Conservation (phyloP, 257 asterid genomes). For the Plantago ovata region DNA sequence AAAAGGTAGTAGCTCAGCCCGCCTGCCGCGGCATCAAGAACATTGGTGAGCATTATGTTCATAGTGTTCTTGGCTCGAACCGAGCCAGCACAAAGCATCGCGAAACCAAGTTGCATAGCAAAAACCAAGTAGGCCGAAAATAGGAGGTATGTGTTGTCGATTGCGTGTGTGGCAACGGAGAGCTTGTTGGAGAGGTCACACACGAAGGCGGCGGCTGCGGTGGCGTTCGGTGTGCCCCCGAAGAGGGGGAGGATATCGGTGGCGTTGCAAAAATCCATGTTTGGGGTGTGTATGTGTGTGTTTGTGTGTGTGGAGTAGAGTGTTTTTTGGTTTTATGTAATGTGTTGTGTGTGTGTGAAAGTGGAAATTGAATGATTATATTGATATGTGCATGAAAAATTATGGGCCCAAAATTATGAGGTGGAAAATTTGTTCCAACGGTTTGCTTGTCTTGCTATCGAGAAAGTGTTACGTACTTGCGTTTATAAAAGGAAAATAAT, state of each 20-base stretch:
- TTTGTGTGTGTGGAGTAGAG: too few relatives aligned
- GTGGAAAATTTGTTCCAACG: too few relatives aligned
- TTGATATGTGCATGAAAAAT: too few relatives aligned
- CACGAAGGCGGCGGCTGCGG: slow-evolving; percentile 47
- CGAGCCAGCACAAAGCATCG: slow-evolving; percentile 74
- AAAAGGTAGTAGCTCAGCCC: slow-evolving; percentile 66
- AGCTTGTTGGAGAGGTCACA: slow-evolving; percentile 41
- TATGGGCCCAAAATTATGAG: too few relatives aligned
- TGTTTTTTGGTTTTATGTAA: too few relatives aligned
- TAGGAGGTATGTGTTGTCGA: slow-evolving; percentile 56
- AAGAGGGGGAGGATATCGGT: slow-evolving; percentile 56
- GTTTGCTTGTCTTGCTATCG: too few relatives aligned
- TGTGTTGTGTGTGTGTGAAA: too few relatives aligned
- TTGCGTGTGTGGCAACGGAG: slow-evolving; percentile 42
- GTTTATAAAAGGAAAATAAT: too few relatives aligned
- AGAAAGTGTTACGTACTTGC: too few relatives aligned
- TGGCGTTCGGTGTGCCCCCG: slow-evolving; percentile 47
- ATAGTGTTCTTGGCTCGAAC: slow-evolving; percentile 71
- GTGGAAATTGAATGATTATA: too few relatives aligned
- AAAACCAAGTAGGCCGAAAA: slow-evolving; percentile 66
- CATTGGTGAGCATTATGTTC: slow-evolving; percentile 70
- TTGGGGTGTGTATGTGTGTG: too few relatives aligned
- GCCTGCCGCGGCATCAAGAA: slow-evolving; percentile 75
- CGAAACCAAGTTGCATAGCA: slow-evolving; percentile 74
- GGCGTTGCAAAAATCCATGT: slow-evolving; percentile 27